Evolutionary conservation across 1,284 basidiomycete species (phyloP), one percentile per base, ranked within the genome.

Genomic region (Apiotrichum laibachii): DNA sequence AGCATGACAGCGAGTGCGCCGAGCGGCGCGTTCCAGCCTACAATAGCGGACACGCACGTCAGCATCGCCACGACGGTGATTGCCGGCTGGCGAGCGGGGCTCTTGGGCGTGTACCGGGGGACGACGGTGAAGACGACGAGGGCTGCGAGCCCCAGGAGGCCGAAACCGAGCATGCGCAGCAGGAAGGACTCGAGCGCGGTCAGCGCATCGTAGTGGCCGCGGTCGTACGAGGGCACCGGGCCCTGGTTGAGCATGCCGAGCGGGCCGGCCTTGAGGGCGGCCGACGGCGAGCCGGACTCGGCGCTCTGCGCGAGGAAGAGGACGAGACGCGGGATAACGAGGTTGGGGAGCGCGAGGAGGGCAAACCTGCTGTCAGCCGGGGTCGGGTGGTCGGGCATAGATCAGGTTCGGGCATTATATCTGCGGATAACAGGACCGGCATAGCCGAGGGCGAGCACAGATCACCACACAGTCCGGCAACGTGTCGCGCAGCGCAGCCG

Each of bases 251-350:
- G 33, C 7, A 39, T 48, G 40, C 43, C 49, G 21, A 56, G 40
- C 16, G 48, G 55, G 5, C 53, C 53, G 1, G 55, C 34, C 43
- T 51, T 37, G 34, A 46, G 42, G 10, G 55, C 40, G 19, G 53
- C 22, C 47, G 57, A 40, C 5, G 64, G 45, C 21, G 64, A 50
- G 7, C 64, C 48, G 13, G 57, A 19, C 31, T 45, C 46, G n/a
- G 66, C 45, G 55, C 47, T 37, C 55, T 77, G 75, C 6, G 75
- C 66, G 61, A 79, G 71, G 68, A 78, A 79, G 51, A 77, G 62
- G 15, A 79, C 62, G 49, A 79, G 67, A 15, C 76, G 71, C 9
- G 77, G 76, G 64, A 79, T 72, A 43, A 78, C 65, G 18, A 78
- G 62, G 2, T 76, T 63, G 0, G 75, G 76, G n/a, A 75, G 52